These are phyloP conservation scores for Coemansia sp. DNA, from an alignment of 192 early-diverging fungal genomes.

Conservation along the genomic window DNA sequence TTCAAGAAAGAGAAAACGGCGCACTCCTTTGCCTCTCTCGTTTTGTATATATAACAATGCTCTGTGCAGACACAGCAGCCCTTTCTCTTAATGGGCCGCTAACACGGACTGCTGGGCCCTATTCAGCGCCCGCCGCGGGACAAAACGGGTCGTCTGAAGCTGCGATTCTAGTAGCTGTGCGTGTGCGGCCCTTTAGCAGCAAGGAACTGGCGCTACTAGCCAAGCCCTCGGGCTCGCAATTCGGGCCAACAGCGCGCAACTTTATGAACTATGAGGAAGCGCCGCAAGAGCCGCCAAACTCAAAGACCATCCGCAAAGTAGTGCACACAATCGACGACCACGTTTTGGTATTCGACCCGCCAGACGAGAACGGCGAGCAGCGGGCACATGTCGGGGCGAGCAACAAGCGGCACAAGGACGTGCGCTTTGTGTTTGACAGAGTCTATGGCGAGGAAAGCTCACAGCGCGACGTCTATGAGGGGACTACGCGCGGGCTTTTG, in stretches of 20 bases:
- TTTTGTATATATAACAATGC: conserved; percentile 8
- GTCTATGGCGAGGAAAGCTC: conserved; percentile 69
- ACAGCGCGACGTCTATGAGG: conserved; percentile 70
- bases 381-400: conserved; percentile 47
- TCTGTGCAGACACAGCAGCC: conserved; percentile 5
- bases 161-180: conserved; percentile 54
- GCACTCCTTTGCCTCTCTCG: too few species aligned
- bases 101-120: background rate
- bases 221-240: conserved; percentile 32
- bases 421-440: conserved; percentile 73
- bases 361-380: conserved; percentile 54
- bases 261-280: conserved; percentile 45
- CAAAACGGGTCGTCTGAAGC: conserved; percentile 20
- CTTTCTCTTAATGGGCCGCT: background rate
- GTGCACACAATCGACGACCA: conserved; percentile 66
- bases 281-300: background rate
- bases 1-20: too few species aligned
- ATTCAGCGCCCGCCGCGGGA: background rate
- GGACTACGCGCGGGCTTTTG: conserved; percentile 66
- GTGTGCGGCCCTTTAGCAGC: conserved; percentile 59
- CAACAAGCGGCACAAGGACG: conserved; percentile 65
- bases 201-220: conserved; percentile 53
- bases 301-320: conserved; percentile 49
- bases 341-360: conserved; percentile 74
- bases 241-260: conserved; percentile 48